These are phyloP conservation scores for Amniculicola lignicola DNA, from an alignment of 495 filamentous ascomycete species.

Conservation along the genomic window DNA sequence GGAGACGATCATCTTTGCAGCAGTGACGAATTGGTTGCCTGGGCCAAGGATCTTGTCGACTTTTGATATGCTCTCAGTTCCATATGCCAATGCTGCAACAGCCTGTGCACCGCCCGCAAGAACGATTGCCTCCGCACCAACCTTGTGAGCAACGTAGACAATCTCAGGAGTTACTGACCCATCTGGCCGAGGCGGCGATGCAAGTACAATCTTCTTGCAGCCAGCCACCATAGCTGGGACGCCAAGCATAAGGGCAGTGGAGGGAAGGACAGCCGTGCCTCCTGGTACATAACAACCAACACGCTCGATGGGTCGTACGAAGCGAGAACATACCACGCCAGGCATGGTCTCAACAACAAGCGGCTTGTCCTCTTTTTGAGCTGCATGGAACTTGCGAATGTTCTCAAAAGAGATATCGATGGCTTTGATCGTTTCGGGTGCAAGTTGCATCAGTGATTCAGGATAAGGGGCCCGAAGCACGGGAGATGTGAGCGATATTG, in stretches of 20 bases:
- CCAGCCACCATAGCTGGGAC: slow-evolving; percentile 96
- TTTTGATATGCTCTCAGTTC: slow-evolving; percentile 80
- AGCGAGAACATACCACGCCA: slow-evolving; percentile 89
- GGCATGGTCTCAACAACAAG: slow-evolving; percentile 94
- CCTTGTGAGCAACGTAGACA: slow-evolving; percentile 96
- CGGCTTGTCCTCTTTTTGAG: slow-evolving; percentile 75
- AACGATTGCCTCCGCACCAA: slow-evolving; percentile 91
- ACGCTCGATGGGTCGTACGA: slow-evolving; percentile 85
- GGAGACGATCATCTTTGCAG: slow-evolving; percentile 93
- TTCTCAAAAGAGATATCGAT: slow-evolving; percentile 92
- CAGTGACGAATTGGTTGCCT: slow-evolving; percentile 97
- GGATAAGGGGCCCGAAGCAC: slow-evolving; percentile 88
- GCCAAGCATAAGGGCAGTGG: slow-evolving; percentile 95
- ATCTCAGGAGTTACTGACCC: slow-evolving; percentile 93
- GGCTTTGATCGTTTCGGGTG: slow-evolving; percentile 77
- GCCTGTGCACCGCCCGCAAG: slow-evolving; percentile 94
- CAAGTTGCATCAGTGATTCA: slow-evolving; percentile 74
- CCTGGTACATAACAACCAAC: slow-evolving; percentile 95
- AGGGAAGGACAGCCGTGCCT: slow-evolving; percentile 91
- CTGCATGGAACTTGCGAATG: slow-evolving; percentile 87
- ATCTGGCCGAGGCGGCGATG: slow-evolving; percentile 84
- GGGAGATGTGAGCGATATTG: slow-evolving; percentile 80
- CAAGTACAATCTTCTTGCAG: slow-evolving; percentile 91
- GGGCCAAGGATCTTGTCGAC: slow-evolving; percentile 99
- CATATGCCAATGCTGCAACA: slow-evolving; percentile 84